A percentile compares a stretch with the other conserved stretches of the same genome.
phyloP scores from a whole-genome alignment of 23 red algal species.

The Agarophyton chilense region DNA sequence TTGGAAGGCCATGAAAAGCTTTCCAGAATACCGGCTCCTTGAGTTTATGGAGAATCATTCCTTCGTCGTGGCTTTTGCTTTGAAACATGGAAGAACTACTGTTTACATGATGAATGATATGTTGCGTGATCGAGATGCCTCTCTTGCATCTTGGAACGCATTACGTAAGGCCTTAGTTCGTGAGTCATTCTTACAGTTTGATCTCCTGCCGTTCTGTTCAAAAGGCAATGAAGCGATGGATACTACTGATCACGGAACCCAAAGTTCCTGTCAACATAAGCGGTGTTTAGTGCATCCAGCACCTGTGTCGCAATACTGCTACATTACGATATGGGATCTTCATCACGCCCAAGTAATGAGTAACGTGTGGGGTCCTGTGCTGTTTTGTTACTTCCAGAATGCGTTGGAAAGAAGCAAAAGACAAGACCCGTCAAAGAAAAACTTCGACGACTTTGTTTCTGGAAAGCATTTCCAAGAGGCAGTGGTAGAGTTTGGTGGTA shows the following conservation, averaged over 20 bases:
- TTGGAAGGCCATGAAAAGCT: background rate
- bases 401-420: background rate
- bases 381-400: background rate
- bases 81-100: too few relatives aligned
- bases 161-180: background rate
- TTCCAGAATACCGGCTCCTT: too few relatives aligned
- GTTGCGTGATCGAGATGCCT: background rate
- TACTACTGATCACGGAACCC: too few relatives aligned
- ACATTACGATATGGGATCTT: background rate
- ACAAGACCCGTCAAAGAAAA: background rate
- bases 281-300: background rate
- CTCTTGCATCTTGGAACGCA: background rate
- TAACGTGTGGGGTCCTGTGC: background rate
- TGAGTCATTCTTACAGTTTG: background rate
- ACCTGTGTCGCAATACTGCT: background rate
- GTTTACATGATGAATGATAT: too few relatives aligned
- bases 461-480: background rate
- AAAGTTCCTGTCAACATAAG: background rate
- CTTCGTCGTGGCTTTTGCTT: too few relatives aligned
- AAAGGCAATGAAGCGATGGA: constrained; percentile 14
- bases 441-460: background rate
- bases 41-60: too few relatives aligned
- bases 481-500: background rate
- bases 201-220: background rate
- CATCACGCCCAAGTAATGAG: background rate